These are phyloP conservation scores for Ophiostoma sp. DNA, from an alignment of 2,329 filamentous ascomycete species.

Conservation along the genomic window DNA sequence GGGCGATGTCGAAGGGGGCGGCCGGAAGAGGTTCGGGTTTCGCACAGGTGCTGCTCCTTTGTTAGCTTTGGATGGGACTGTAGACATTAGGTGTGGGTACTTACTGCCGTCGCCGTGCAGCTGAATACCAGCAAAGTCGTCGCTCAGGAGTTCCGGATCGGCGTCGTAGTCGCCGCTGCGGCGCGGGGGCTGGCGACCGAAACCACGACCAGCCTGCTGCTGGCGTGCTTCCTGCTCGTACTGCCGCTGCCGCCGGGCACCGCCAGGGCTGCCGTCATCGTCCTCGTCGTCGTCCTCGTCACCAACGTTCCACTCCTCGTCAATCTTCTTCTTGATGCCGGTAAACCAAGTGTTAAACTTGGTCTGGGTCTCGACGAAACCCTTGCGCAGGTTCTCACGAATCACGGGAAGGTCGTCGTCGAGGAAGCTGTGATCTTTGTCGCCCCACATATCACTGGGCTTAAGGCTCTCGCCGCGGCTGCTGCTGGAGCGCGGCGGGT, in stretches of 20 bases:
- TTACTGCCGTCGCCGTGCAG: slow-evolving; percentile 58
- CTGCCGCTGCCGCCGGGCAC: slow-evolving; percentile 12
- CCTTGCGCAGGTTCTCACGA: slow-evolving; percentile 85
- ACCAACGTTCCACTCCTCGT: slow-evolving; percentile 76
- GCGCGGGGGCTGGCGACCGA: slow-evolving; percentile 43
- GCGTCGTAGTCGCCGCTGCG: slow-evolving; percentile 92
- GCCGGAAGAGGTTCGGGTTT: slow-evolving; percentile 77
- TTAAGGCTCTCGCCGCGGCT: slow-evolving; percentile 41
- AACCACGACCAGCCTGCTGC: slow-evolving; percentile 23
- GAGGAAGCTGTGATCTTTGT: slow-evolving; percentile 82
- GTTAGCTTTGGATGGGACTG: background rate
- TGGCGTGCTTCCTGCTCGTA: slow-evolving; percentile 10
- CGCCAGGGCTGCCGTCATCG: slow-evolving; percentile 7
- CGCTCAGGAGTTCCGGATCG: slow-evolving; percentile 81
- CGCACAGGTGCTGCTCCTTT: slow-evolving; percentile 51
- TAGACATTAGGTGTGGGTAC: slow-evolving; percentile 30
- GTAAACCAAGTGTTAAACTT: slow-evolving; percentile 92
- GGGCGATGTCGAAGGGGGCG: slow-evolving; percentile 50
- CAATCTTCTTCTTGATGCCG: slow-evolving; percentile 85
- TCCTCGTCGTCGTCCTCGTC: slow-evolving; percentile 43
- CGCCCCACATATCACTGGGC: slow-evolving; percentile 55
- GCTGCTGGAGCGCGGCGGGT: slow-evolving; percentile 38
- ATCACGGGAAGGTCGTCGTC: slow-evolving; percentile 95
- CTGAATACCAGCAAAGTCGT: slow-evolving; percentile 75
- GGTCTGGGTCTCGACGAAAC: slow-evolving; percentile 87